Evolutionary conservation across 2,329 filamentous ascomycete genomes (phyloP).

Genomic region (Cryphonectria carpinicola): DNA sequence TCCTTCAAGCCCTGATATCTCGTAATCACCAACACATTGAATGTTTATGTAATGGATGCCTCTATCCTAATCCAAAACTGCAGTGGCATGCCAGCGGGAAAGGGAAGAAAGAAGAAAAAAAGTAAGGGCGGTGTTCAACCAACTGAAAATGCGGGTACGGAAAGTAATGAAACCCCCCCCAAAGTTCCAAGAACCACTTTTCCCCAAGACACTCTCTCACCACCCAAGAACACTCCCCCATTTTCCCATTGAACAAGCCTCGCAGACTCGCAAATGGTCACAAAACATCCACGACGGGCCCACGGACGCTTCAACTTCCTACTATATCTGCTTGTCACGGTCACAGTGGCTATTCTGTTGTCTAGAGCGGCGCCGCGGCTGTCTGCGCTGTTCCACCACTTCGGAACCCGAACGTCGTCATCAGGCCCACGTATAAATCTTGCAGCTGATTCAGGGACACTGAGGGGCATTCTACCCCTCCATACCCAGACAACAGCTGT

Average conservation of each 20-base stretch:
- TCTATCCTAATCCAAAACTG: neutral
- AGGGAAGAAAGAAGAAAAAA: too few species aligned
- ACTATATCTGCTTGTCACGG: conserved; percentile 26
- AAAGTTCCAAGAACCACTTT: neutral
- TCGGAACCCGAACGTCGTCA: conserved; percentile 30
- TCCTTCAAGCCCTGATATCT: neutral
- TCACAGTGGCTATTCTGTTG: conserved; percentile 33
- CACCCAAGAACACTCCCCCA: neutral
- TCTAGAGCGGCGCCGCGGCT: conserved; percentile 31
- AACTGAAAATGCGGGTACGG: neutral
- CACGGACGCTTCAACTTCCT: conserved; percentile 22
- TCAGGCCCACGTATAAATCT: conserved; percentile 28
- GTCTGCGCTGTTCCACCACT: conserved; percentile 28
- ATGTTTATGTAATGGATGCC: neutral
- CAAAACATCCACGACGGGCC: conserved; percentile 16
- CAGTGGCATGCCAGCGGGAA: neutral
- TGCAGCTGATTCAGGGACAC: conserved; percentile 21
- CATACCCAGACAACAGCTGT: conserved; percentile 17
- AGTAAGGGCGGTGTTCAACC: neutral
- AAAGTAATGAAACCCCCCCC: neutral
- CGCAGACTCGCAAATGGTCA: conserved; percentile 17
- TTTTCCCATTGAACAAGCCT: neutral
- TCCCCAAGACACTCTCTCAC: neutral
- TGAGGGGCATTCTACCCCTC: conserved; percentile 30
- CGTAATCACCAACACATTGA: neutral